Percentiles rank a stretch among this genome's conserved stretches.
These are phyloP conservation scores for Ophiosphaerella korrae DNA, from an alignment of 2,329 filamentous ascomycete genomes.

Conservation along the genomic window DNA sequence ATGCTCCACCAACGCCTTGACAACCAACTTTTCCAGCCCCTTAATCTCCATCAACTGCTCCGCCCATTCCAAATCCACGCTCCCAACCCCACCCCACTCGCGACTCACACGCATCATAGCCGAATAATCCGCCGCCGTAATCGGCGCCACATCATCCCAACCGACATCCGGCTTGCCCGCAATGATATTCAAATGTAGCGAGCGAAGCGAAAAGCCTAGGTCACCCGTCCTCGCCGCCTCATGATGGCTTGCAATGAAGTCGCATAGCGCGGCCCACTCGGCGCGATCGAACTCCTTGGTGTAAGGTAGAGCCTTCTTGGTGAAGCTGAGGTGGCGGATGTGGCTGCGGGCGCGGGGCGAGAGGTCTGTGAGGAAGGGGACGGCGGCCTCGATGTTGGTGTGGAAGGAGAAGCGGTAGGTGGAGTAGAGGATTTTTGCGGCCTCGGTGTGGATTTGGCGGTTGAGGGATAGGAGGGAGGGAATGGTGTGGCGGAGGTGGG, in stretches of 20 bases:
- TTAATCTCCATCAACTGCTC: constrained; percentile 59
- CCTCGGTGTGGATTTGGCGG: constrained; percentile 58
- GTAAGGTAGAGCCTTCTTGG: constrained; percentile 61
- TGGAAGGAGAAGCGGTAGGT: constrained; percentile 65
- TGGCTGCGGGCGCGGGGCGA: constrained; percentile 55
- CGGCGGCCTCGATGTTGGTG: constrained; percentile 63
- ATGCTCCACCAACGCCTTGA: constrained; percentile 60
- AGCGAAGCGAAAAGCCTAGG: constrained; percentile 16
- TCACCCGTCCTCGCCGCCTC: neutral
- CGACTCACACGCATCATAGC: constrained; percentile 32
- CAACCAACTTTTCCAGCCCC: constrained; percentile 56
- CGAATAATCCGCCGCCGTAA: constrained; percentile 26
- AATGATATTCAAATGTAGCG: constrained; percentile 57
- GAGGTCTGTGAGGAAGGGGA: constrained; percentile 64
- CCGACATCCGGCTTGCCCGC: constrained; percentile 56
- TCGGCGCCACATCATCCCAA: constrained; percentile 55
- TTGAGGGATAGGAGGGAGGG: constrained; percentile 34
- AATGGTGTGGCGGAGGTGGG: constrained; percentile 51
- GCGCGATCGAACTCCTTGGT: constrained; percentile 61
- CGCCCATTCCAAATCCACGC: constrained; percentile 60
- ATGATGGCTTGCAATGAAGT: constrained; percentile 34
- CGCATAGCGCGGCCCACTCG: constrained; percentile 62
- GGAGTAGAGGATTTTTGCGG: constrained; percentile 61
- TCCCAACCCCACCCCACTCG: constrained; percentile 31
- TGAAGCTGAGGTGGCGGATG: constrained; percentile 58